Base-by-base conservation (phyloP, 176 grass and related monocot species). In the Panicum miliaceum region DNA sequence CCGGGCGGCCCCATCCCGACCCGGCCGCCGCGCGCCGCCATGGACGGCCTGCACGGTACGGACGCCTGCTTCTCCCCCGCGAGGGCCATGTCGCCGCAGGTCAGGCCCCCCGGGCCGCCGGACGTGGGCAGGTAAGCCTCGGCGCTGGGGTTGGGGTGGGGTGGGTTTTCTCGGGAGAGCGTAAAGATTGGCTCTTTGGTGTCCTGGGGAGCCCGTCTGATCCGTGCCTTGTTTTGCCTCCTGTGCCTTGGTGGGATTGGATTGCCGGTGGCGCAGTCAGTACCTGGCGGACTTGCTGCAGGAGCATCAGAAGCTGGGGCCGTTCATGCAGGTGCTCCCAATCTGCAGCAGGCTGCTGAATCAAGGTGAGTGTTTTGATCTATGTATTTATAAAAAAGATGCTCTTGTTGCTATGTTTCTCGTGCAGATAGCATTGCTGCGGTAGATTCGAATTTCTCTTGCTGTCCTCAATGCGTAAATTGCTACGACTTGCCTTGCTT, bases 241-340 rank as follows among this genome's bases (percentile, higher is more conserved):
- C 34, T 37, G 34, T 85, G 27, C 6, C 60, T 69, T 23, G 59
- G 37, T 83, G n/a, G 63, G 85, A 48, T 48, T 81, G 81, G 79
- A 72, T 77, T 34, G 64, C 16, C 54, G 65, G 54, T 77, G 86
- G 41, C 47, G 76, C 89, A 97, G 94, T 72, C 90, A 90, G 68
- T 97, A 97, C 84, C 82, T 97, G 82, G 79, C 92, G 82, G 90
- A 97, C 86, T 48, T 97, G 87, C 68, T 97, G 62, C 90, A 89
- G 66, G 94, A 97, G 88, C 86, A 92, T 67, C 90, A 94, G 67
- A 97, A 94, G 84, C 88, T 97, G 14, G 94, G 90, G 25, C 92
- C 94, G 26, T 97, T 97, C 90, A 84, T 92, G 90, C 90, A 97
- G 85, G 90, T 97, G 79, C 90, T 97, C 56, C 94, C 94, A 77